Conservation (phyloP, 2,329 filamentous ascomycete species). For the Zymoseptoria pseudotritici region DNA sequence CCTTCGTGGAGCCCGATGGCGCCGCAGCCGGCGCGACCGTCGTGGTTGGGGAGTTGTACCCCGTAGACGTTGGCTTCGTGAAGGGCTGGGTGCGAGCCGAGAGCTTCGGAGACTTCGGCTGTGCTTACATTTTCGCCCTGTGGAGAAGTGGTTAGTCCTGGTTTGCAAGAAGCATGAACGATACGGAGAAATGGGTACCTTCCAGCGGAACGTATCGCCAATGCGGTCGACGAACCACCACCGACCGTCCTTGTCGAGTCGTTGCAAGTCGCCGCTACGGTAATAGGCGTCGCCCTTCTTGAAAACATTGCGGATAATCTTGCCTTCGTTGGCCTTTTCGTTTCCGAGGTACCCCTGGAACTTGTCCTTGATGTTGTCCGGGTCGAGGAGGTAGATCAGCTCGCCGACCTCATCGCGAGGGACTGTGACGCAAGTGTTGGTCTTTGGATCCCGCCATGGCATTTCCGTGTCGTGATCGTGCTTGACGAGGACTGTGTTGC, state of each 20-base stretch:
- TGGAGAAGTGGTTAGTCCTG: background rate
- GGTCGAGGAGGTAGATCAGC: constrained; percentile 63
- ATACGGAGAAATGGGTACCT: constrained; percentile 40
- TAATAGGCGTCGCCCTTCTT: constrained; percentile 73
- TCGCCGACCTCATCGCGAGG: constrained; percentile 62
- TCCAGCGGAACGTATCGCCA: constrained; percentile 72
- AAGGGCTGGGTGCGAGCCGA: constrained; percentile 60
- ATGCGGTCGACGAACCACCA: constrained; percentile 77
- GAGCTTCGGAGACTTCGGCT: constrained; percentile 65
- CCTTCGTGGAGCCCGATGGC: constrained; percentile 52
- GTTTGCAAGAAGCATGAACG: background rate
- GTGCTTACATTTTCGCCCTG: constrained; percentile 31
- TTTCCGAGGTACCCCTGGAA: constrained; percentile 84
- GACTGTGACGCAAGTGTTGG: constrained; percentile 59
- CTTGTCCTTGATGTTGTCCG: constrained; percentile 52
- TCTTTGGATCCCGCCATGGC: constrained; percentile 59
- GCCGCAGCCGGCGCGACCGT: constrained; percentile 76
- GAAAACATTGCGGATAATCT: constrained; percentile 68
- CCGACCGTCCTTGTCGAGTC: constrained; percentile 62
- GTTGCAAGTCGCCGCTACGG: constrained; percentile 73
- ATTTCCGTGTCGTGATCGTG: constrained; percentile 64
- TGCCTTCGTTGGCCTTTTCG: constrained; percentile 59
- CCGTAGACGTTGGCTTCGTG: constrained; percentile 82
- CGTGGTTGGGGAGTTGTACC: constrained; percentile 69
- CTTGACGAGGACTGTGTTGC: constrained; percentile 52